Evolutionary conservation across 306 rosid genomes (phyloP).

Genomic region (Psophocarpus tetragonolobus): DNA sequence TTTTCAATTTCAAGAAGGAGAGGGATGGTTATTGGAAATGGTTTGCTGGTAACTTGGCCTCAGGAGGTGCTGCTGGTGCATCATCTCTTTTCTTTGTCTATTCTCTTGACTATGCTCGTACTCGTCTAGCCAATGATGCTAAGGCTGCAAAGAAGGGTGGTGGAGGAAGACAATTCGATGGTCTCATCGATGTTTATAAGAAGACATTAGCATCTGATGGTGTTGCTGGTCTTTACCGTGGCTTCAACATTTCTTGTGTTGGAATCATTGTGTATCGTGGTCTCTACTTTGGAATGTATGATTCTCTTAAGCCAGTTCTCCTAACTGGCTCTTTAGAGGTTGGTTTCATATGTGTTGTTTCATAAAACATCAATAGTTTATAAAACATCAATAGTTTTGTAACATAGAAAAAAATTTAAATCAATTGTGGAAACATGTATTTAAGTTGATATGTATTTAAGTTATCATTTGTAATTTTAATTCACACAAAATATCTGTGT

Average conservation of each 20-base stretch:
- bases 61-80: conserved; percentile 92
- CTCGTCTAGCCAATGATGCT: conserved; percentile 75
- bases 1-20: conserved; percentile 86
- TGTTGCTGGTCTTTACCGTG: conserved; percentile 84
- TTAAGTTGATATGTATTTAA: too few relatives aligned
- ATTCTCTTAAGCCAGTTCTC: conserved; percentile 77
- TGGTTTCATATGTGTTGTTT: conserved; percentile 15
- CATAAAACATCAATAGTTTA: too few relatives aligned
- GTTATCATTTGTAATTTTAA: too few relatives aligned
- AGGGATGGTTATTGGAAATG: conserved; percentile 89
- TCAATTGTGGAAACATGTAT: too few relatives aligned
- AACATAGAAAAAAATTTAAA: too few relatives aligned
- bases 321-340: conserved; percentile 70
- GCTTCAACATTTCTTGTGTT: conserved; percentile 79
- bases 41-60: conserved; percentile 89
- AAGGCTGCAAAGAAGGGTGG: conserved; percentile 97
- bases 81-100: conserved; percentile 74
- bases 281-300: conserved; percentile 86
- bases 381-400: too few relatives aligned
- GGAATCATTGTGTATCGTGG: conserved; percentile 88
- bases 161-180: conserved; percentile 81
- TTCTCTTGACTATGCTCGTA: conserved; percentile 84
- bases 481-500: too few relatives aligned
- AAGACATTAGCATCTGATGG: conserved; percentile 82
- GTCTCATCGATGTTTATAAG: conserved; percentile 76